Base-by-base conservation (phyloP, 2,329 filamentous ascomycete genomes). In the Penicillium vulpinum region DNA sequence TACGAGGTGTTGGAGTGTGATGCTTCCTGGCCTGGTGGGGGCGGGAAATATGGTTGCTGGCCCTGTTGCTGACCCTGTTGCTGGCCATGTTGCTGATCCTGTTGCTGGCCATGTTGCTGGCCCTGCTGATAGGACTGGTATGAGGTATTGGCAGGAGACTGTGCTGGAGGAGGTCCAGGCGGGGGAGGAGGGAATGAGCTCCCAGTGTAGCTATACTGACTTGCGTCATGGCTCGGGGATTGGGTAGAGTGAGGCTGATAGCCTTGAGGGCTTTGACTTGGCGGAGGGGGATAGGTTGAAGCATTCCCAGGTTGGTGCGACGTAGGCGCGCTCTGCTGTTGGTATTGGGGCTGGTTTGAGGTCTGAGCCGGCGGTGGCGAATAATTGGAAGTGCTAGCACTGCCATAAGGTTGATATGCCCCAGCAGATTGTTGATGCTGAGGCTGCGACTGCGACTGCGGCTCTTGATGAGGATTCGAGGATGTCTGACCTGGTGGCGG, bases 31-130 rank as follows among this genome's bases (percentile, higher is more conserved):
- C 62, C 57, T 8, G 74, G 75, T n/a, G 77, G 76, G 51, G 78
- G 77, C 15, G 76, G 71, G 61, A 77, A 79, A 44, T 77, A 76
- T 2, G 74, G 74, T n/a, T n/a, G n/a, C n/a, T n/a, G n/a, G n/a
- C n/a, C n/a, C 2, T 67, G 45, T 64, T 72, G 62, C 67, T 36
- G n/a, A n/a, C n/a, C 24, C n/a, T 64, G 64, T 15, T 39, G 36
- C 22, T 62, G 56, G 10, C 39, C 22, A 5, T 51, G 57, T 13
- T 56, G 52, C n/a, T n/a, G n/a, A n/a, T n/a, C n/a, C n/a, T n/a
- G n/a, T n/a, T n/a, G n/a, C n/a, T n/a, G n/a, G n/a, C n/a, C n/a
- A n/a, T n/a, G n/a, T n/a, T n/a, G n/a, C n/a, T n/a, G n/a, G n/a
- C n/a, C n/a, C n/a, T n/a, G n/a, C n/a, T n/a, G n/a, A n/a, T n/a